These are phyloP conservation scores for Vigna trinervia DNA, from an alignment of 306 rosid genomes.

Conservation along the genomic window DNA sequence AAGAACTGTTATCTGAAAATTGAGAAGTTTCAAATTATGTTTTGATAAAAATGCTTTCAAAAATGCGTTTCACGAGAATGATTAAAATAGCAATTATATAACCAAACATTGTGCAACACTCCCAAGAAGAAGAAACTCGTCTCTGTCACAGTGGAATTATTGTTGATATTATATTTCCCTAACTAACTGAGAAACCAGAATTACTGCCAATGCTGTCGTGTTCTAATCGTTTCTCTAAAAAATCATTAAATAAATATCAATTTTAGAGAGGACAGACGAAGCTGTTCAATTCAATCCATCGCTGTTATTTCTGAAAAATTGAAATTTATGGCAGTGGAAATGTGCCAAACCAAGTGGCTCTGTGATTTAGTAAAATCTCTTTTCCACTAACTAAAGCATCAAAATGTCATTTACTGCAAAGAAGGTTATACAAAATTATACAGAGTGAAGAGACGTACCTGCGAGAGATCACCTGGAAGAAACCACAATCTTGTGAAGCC, in stretches of 20 bases:
- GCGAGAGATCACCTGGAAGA: conserved; percentile 62
- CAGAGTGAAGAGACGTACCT: too few relatives aligned
- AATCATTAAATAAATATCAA: neutral
- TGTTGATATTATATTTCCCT: neutral
- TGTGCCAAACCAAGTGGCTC: neutral
- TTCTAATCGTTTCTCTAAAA: neutral
- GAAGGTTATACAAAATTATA: neutral
- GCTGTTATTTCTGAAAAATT: neutral
- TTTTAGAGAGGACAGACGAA: neutral
- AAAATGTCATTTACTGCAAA: conserved; percentile 18
- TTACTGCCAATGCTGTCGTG: neutral
- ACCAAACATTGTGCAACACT: too few relatives aligned
- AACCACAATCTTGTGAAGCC: conserved; percentile 92
- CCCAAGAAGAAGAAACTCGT: neutral
- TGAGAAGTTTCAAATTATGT: too few relatives aligned
- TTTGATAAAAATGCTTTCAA: too few relatives aligned
- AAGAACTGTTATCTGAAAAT: too few relatives aligned
- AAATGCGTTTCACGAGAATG: neutral
- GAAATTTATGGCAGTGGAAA: neutral
- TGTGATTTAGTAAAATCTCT: neutral
- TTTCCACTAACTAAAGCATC: neutral
- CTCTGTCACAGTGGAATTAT: neutral
- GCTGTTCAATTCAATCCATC: neutral
- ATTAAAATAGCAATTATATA: neutral
- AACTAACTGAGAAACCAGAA: neutral